Evolutionary conservation across 2,329 filamentous ascomycete genomes (phyloP), one percentile per base, ranked within the genome.

Genomic region (Trematosphaeria pertusa): DNA sequence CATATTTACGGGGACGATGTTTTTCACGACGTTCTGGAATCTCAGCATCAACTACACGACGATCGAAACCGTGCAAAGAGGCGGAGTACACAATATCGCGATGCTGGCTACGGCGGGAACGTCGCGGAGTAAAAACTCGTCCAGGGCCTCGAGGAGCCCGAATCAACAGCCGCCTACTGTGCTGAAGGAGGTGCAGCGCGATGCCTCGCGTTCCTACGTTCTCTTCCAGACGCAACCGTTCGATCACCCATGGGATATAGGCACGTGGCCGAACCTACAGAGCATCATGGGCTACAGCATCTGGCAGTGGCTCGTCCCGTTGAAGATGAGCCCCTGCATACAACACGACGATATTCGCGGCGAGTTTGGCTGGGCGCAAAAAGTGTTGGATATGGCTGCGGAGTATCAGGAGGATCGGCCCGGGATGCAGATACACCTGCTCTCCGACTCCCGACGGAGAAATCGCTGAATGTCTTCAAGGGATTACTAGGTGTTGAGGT

Each of bases 161-260:
- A 9, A 52, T 47, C 21, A 49, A 33, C 12, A 48, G 30, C 37
- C 20, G 3, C 45, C 48, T 7, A 58, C 50, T 18, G 47, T 65
- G 8, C 9, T 65, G 15, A 41, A 51, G 14, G 60, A 59, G 18
- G 38, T 64, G 3, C 47, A 51, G n/a, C 54, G 55, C 5, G 46
- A 38, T 19, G 31, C 45, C 14, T 55, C 75, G 4, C 82, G 86
- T 20, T 87, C 83, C 9, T 97, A 96, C 66, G 91, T 89, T 10
- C 87, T 97, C 31, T 76, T 97, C 2, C 81, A 83, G 50, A 89
- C 88, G 0, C 77, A 84, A 3, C 80, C 83, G 0, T 87, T 89
- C 8, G 87, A 94, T 58, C 96, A 96, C 58, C 90, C 91, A 0
- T 99, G 91, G 86, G 84, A 96, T 59, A 75, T 94, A 1, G 89